Base-by-base conservation (phyloP, 148 eudicot species). In the Pouteria glomerata region DNA sequence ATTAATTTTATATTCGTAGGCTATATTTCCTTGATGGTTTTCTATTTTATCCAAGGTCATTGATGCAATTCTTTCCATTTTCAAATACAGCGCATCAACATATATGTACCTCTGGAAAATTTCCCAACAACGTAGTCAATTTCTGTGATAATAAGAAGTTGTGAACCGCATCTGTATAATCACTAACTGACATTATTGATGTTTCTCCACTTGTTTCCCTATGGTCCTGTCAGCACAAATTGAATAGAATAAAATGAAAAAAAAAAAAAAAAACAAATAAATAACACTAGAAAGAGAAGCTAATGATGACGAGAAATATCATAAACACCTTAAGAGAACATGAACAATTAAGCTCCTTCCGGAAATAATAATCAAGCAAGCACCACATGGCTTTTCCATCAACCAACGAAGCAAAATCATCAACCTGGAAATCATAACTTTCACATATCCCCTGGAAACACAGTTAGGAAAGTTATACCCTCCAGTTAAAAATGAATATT, bases 361-460 rank as follows among this genome's bases (percentile, higher is more conserved):
- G 81, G 68, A 94, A 94, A 73, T 94, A 94, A 84, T 82, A 91
- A 70, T 94, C 98, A 63, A 94, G 82, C 85, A 94, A 82, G 80
- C 98, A 94, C 98, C 98, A 94, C 93, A 94, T 91, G 72, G 95
- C 96, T 82, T 84, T 89, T 68, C 98, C 98, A 82, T 94, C 98
- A 74, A 89, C 82, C 66, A 91, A 61, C 24, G 96, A 86, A 61
- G 85, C 79, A 74, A 83, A 70, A 68, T 67, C 84, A 57, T 81
- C 96, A 75, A 91, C 80, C 83, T 76, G 86, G 48, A 82, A 72
- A 70, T 82, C 84, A 64, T 94, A 94, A 66, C 75, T 87, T 79
- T 76, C 86, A 82, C 97, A 86, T 60, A 91, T 83, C 41, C 83
- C 97, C 98, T 94, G 83, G 77, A 79, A 78, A 58, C 42, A 70